Evolutionary conservation across 805 yeast genomes (phyloP).

Genomic region (Yarrowia deformans): DNA sequence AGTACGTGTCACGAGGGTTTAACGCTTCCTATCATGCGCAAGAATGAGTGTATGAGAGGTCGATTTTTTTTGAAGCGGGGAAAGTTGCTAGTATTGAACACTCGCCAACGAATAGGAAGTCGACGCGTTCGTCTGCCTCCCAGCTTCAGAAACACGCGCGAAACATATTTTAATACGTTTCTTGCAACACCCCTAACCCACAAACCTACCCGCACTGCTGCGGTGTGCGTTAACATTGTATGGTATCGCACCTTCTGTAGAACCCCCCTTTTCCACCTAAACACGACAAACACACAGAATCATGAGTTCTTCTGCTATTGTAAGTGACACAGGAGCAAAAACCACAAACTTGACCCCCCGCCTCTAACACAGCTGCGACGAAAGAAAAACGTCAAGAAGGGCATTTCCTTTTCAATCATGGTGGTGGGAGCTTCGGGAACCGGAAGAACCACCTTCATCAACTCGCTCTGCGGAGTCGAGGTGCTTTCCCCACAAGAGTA

Average conservation of each 20-base stretch:
- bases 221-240: background rate
- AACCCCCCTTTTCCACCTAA: conserved; percentile 13
- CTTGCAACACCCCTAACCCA: conserved; percentile 5
- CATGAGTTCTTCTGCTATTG: conserved; percentile 37
- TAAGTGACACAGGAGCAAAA: background rate
- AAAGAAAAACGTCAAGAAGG: conserved; percentile 67
- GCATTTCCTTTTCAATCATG: conserved; percentile 69
- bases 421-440: conserved; percentile 76
- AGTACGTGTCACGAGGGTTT: conserved; percentile 20
- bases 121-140: background rate
- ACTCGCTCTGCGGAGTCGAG: conserved; percentile 60
- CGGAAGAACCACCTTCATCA: conserved; percentile 77
- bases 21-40: background rate
- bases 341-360: too few relatives aligned
- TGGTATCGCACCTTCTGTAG: background rate
- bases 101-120: background rate
- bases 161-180: too few relatives aligned
- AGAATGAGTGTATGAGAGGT: background rate
- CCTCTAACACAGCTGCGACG: conserved; percentile 52
- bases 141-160: background rate
- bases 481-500: conserved; percentile 28
- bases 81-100: background rate
- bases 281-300: conserved; percentile 1
- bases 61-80: background rate
- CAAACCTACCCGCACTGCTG: background rate